Percentiles rank a stretch among this genome's conserved stretches.
phyloP scores from a whole-genome alignment of 2,329 filamentous ascomycete species.

The Nemania sp. region DNA sequence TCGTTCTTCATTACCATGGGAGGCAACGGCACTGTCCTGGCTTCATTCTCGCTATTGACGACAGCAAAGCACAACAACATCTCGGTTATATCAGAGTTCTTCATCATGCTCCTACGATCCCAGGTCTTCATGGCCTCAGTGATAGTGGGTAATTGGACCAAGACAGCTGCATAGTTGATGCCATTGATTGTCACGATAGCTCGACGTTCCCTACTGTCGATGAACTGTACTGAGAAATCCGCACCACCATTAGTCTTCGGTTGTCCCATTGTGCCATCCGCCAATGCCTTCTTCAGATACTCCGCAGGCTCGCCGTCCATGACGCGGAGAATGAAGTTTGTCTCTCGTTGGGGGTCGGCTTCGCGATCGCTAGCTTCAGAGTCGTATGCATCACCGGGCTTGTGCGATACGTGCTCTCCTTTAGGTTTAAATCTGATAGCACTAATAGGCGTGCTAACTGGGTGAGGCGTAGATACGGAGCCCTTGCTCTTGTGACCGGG shows the following conservation, averaged over 20 bases:
- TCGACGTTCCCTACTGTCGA: constrained; percentile 79
- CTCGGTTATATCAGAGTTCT: constrained; percentile 88
- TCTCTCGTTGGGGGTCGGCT: constrained; percentile 86
- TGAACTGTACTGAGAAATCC: constrained; percentile 83
- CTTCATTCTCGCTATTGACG: constrained; percentile 75
- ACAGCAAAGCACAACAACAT: constrained; percentile 84
- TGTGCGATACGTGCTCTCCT: constrained; percentile 75
- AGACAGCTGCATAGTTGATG: constrained; percentile 78
- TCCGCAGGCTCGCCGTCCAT: constrained; percentile 86
- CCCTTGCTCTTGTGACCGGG: constrained; percentile 56
- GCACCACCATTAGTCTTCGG: constrained; percentile 73
- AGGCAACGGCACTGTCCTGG: constrained; percentile 75
- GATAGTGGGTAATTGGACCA: constrained; percentile 88
- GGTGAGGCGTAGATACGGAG: constrained; percentile 46
- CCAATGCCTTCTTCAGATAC: constrained; percentile 80
- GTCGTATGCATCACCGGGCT: constrained; percentile 91
- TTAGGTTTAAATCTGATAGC: constrained; percentile 71
- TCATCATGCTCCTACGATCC: constrained; percentile 89
- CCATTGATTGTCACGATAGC: constrained; percentile 77
- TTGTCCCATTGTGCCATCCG: constrained; percentile 80
- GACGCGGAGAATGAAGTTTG: constrained; percentile 92
- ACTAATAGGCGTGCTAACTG: constrained; percentile 53
- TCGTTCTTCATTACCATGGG: constrained; percentile 72
- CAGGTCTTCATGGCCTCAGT: constrained; percentile 94
- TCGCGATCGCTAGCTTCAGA: constrained; percentile 95